phyloP scores from a whole-genome alignment of 139 green algal species.

The Picochlorum sp. region DNA sequence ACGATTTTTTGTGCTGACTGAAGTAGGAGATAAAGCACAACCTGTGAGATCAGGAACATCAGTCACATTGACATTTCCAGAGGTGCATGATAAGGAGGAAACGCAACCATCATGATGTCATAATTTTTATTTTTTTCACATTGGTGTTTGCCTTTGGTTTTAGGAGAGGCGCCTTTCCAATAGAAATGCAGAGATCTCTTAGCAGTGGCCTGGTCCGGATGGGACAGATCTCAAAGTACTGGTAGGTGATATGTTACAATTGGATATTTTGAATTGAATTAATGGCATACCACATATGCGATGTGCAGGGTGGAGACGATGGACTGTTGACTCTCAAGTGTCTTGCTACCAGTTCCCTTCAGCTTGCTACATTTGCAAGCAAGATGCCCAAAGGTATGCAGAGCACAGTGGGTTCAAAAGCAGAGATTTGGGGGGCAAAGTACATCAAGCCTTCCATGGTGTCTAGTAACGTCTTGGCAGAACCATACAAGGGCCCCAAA shows the following conservation, averaged over 20 bases:
- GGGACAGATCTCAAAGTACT: no score
- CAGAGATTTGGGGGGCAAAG: slow-evolving; percentile 1
- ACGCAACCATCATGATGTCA: no score
- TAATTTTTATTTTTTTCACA: no score
- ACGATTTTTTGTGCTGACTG: not conserved
- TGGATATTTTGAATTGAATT: no score
- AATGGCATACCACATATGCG: no score
- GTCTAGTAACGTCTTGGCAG: slow-evolving; percentile 35
- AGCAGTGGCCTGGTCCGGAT: no score
- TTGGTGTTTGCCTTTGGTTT: no score
- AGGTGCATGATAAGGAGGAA: not conserved
- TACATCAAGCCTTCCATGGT: slow-evolving; percentile 9
- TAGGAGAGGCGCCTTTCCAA: no score
- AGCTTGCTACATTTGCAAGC: not conserved
- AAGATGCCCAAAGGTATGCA: slow-evolving; percentile 1
- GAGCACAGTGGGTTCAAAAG: not conserved
- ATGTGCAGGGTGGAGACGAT: no score
- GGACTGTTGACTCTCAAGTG: no score
- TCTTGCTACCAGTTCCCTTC: not conserved
- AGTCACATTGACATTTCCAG: slow-evolving; percentile 1
- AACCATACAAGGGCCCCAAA: slow-evolving; percentile 35
- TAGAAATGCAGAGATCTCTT: no score
- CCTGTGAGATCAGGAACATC: not conserved
- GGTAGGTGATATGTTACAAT: no score
- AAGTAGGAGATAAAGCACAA: not conserved